Percentiles rank a stretch among this genome's conserved stretches.
Evolutionary conservation across 2,329 filamentous ascomycete genomes (phyloP).

Genomic region (Orbilia blumenaviensis): DNA sequence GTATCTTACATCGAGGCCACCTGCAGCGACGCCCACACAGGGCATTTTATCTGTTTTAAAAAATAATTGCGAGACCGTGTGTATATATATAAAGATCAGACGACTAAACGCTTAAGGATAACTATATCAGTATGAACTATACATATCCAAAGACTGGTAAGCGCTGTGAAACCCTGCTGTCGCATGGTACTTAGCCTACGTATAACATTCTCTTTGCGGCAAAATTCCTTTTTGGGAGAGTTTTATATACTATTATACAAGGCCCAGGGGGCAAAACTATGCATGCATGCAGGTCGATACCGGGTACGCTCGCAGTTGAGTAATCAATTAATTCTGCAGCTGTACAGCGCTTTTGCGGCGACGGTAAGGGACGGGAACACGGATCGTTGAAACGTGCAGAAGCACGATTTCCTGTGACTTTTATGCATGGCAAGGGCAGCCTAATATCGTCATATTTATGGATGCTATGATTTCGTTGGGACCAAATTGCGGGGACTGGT

Average conservation of each 20-base stretch:
- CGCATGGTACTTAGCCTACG: background rate
- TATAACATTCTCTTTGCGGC: background rate
- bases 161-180: slow-evolving; percentile 6
- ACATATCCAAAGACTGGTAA: slow-evolving; percentile 8
- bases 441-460: background rate
- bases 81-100: slow-evolving; percentile 1
- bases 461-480: no score
- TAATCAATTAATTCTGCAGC: background rate
- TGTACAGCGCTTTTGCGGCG: background rate
- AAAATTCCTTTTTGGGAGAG: background rate
- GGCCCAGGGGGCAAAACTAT: background rate
- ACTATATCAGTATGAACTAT: slow-evolving; percentile 4
- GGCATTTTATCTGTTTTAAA: background rate
- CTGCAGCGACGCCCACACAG: background rate
- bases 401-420: slow-evolving; percentile 8
- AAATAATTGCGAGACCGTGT: background rate
- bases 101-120: background rate
- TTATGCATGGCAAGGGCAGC: slow-evolving; percentile 16
- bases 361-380: background rate
- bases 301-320: background rate
- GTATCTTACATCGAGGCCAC: background rate
- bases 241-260: background rate
- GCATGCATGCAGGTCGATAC: slow-evolving; percentile 8
- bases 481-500: no score
- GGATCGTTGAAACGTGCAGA: slow-evolving; percentile 5